Evolutionary conservation across 2,329 filamentous ascomycete genomes (phyloP), one percentile per base, ranked within the genome.

Genomic region (Emmonsia crescens): DNA sequence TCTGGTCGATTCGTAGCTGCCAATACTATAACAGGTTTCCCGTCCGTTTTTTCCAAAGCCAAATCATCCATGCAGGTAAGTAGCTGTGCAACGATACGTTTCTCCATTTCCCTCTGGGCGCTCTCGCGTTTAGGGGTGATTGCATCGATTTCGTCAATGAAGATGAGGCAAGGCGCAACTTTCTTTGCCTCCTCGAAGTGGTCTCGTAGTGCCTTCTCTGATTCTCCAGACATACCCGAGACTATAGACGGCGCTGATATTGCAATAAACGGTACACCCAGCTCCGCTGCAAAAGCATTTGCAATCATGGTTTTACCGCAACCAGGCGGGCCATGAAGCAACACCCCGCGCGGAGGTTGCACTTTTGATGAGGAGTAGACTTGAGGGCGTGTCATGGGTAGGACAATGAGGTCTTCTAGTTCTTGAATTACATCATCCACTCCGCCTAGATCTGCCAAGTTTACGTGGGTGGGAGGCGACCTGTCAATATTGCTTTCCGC

Each of bases 1-100:
- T 96, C 91, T 0, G 91, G 89, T 42, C 88, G 82, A 72, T 96
- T 96, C 0, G 93, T 96, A 2, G 94, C 94, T 0, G 92, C 94
- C 58, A 97, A 82, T 16, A 96, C 89, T 38, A 97, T 87, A 9
- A 97, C 89, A 1, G 89, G 88, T 70, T 89, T 89, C 2, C 85
- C 86, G 16, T 84, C 85, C 3, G 87, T 86, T 64, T 86, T 85
- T 61, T 89, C 85, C 65, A 88, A 79, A 44, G 85, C 82, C 48
- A 97, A 80, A 61, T 89, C 86, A 69, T 91, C 89, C 88, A 97
- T 95, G 62, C 91, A 95, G 24, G 88, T 87, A 61, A 90, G 79
- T 66, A 97, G 85, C 70, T 96, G 89, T 0, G 86, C 84, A 14
- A 95, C 87, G 64, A 95, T 94, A 60, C 91, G 81, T 70, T 91